Conservation (phyloP, 768 basidiomycete genomes). For the Butyriboletus loyo region DNA sequence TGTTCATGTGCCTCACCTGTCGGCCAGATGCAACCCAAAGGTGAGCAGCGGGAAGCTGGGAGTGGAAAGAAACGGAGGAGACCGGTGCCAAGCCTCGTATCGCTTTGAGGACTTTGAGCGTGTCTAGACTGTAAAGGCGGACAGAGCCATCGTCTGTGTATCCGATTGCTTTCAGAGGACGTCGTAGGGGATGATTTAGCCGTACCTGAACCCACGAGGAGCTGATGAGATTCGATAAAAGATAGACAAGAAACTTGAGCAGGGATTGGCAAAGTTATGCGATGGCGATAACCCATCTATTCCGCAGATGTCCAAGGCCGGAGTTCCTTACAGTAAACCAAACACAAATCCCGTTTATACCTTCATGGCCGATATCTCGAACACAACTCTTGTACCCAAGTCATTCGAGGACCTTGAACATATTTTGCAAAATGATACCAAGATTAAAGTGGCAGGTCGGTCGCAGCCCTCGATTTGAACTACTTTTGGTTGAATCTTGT, state of each 20-base stretch:
- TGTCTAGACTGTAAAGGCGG: constrained; percentile 60
- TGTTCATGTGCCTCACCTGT: constrained; percentile 37
- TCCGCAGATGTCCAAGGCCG: not conserved
- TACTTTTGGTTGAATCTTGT: not conserved
- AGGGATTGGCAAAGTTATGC: constrained; percentile 39
- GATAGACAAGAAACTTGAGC: constrained; percentile 53
- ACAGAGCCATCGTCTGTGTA: constrained; percentile 65
- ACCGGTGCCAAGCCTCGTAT: constrained; percentile 59
- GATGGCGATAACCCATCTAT: constrained; percentile 13
- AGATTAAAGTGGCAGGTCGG: constrained; percentile 92
- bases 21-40: constrained; percentile 68
- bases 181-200: not conserved
- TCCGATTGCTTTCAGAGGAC: not conserved
- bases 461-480: constrained; percentile 6
- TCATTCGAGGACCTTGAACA: constrained; percentile 55
- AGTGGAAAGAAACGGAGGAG: constrained; percentile 55
- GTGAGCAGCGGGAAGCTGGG: constrained; percentile 40
- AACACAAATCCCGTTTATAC: not conserved
- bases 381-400: constrained; percentile 40
- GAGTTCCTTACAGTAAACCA: not conserved
- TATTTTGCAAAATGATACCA: constrained; percentile 60
- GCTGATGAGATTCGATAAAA: constrained; percentile 44
- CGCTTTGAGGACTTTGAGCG: constrained; percentile 60
- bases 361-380: constrained; percentile 9
- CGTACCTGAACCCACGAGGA: constrained; percentile 65